Evolutionary conservation across 2,329 filamentous ascomycete genomes (phyloP).

Genomic region (Cordyceps cateniannulata): DNA sequence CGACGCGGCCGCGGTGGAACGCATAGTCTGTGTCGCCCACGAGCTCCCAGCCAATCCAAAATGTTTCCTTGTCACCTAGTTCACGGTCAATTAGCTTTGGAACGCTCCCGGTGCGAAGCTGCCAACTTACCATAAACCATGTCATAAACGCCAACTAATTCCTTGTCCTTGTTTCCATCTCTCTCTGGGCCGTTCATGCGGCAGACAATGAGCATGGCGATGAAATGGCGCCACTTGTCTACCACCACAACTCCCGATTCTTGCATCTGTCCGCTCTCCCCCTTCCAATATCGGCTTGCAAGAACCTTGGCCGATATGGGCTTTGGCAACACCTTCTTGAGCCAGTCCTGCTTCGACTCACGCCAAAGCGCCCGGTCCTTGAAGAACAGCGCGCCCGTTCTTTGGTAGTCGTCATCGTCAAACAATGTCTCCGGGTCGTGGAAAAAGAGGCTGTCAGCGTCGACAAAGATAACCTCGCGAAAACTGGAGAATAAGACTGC

Average conservation of each 20-base stretch:
- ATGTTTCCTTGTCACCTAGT: slow-evolving; percentile 5
- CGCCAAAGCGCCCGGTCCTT: background rate
- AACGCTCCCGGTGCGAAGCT: too few species aligned
- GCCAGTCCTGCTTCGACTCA: slow-evolving; percentile 6
- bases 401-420: background rate
- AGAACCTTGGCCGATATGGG: background rate
- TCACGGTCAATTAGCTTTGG: background rate
- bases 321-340: background rate
- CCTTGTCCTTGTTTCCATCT: background rate
- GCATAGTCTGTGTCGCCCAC: slow-evolving; percentile 3
- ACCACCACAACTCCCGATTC: slow-evolving; percentile 5
- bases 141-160: background rate
- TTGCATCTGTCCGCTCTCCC: slow-evolving; percentile 3
- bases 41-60: slow-evolving; percentile 7
- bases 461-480: slow-evolving; percentile 5
- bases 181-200: slow-evolving; percentile 7
- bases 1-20: background rate
- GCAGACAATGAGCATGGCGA: slow-evolving; percentile 4
- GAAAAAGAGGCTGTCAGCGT: slow-evolving; percentile 6
- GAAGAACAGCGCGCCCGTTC: slow-evolving; percentile 1
- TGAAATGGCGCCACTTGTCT: slow-evolving; percentile 7
- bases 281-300: background rate
- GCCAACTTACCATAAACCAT: slow-evolving; percentile 6
- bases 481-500: slow-evolving; percentile 3
- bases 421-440: background rate